Base-by-base conservation (phyloP, 2,329 filamentous ascomycete genomes). In the Chaetomium globosum region DNA sequence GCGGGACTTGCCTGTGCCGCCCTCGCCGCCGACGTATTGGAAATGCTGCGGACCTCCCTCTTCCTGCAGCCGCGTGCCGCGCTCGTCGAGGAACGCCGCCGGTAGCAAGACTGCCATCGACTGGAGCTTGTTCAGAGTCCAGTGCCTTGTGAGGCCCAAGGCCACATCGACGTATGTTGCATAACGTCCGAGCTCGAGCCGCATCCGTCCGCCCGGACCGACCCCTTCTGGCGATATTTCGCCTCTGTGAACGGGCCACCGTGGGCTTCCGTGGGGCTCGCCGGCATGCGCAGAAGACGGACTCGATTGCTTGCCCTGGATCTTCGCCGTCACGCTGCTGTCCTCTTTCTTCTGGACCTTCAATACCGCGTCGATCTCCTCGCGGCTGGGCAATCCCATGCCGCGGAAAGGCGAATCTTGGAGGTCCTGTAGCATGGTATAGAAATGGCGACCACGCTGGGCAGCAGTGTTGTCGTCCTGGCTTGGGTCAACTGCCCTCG, bases 81-180 rank as follows among this genome's bases (percentile, higher is more conserved):
- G 26, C 1, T 48, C 23, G 56, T 59, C 56, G 26, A 59, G 56
- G 39, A 59, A 59, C 26, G 39, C 26, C 0, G 39, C 56, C 6
- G 23, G 56, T 21, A 59, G 39, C 8, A 59, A 49, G 1, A 59
- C 56, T 12, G 39, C 56, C 39, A 59, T 48, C 26, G 43, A 48
- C 39, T 49, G 26, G 13, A 59, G 56, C 39, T 59, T 49, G 39
- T 59, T 59, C 39, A 59, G 26, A 9, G 56, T 48, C 56, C 28
- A 59, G 2, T 31, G 4, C 39, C 39, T 59, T 21, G 26, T 59
- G 2, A 59, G 43, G 10, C 39, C 56, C 2, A 59, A 13, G 7
- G 56, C 56, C 3, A 59, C 21, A 16, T 59, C 56, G 28, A 49
- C 39, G 9, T 48, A 23, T 16, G 39, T 10, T 10, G 19, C 10